Evolutionary conservation across 192 early-diverging fungal genomes (phyloP).

Genomic region (Radiomyces spectabilis): DNA sequence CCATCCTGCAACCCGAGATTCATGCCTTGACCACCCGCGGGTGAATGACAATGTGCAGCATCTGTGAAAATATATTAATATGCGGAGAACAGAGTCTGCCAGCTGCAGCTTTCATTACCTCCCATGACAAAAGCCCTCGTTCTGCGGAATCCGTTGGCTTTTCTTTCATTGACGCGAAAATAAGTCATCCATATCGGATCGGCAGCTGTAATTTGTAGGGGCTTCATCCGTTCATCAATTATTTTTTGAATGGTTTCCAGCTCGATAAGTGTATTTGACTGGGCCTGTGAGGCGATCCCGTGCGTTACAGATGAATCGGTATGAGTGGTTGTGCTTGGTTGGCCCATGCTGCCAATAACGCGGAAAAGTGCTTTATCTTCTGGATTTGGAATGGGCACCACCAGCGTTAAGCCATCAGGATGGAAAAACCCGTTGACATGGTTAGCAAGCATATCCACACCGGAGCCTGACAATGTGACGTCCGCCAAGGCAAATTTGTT

Average conservation of each 20-base stretch:
- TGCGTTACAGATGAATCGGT: too few species aligned
- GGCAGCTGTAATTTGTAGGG: neutral
- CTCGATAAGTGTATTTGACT: too few species aligned
- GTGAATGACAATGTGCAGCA: slow-evolving; percentile 31
- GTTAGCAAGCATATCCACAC: neutral
- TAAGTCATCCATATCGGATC: slow-evolving; percentile 12
- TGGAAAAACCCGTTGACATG: too few species aligned
- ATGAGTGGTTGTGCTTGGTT: too few species aligned
- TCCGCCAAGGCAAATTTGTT: slow-evolving; percentile 14
- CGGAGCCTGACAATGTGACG: slow-evolving; percentile 1
- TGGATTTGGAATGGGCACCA: too few species aligned
- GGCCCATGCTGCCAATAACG: slow-evolving; percentile 1
- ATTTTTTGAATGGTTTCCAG: slow-evolving; percentile 6
- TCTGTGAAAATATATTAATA: slow-evolving; percentile 5
- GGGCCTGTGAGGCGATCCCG: too few species aligned
- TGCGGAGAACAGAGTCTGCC: neutral
- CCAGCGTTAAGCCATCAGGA: too few species aligned
- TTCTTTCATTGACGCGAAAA: slow-evolving; percentile 28
- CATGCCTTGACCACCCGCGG: slow-evolving; percentile 34
- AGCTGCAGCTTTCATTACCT: slow-evolving; percentile 10
- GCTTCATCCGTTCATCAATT: neutral
- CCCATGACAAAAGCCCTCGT: slow-evolving; percentile 21
- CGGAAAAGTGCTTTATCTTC: too few species aligned
- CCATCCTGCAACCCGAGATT: slow-evolving; percentile 38
- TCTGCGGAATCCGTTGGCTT: slow-evolving; percentile 23